Evolutionary conservation across 768 basidiomycete species (phyloP).

Genomic region (Xerocomus spinulosus): DNA sequence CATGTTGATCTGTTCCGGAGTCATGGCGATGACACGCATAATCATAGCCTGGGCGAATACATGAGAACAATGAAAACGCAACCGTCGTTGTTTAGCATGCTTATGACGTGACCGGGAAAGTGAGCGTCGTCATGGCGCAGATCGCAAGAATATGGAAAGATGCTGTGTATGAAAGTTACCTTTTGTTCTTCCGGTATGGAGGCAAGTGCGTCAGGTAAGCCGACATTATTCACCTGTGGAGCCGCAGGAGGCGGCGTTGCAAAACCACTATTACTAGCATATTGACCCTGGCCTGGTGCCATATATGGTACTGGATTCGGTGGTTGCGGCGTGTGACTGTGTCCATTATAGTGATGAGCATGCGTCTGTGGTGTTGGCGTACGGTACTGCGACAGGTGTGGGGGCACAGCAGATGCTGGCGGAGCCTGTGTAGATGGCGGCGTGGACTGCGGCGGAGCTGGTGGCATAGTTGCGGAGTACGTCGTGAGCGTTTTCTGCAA

Average conservation of each 20-base stretch:
- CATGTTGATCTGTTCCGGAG: slow-evolving; percentile 74
- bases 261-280: slow-evolving; percentile 14
- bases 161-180: slow-evolving; percentile 34
- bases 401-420: slow-evolving; percentile 43
- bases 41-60: slow-evolving; percentile 53
- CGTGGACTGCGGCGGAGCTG: slow-evolving; percentile 12
- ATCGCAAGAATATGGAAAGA: slow-evolving; percentile 3
- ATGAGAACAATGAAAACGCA: slow-evolving; percentile 12
- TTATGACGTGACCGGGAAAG: background rate
- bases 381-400: slow-evolving; percentile 35
- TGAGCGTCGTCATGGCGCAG: background rate
- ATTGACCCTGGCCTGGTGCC: slow-evolving; percentile 18
- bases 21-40: slow-evolving; percentile 75
- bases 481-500: slow-evolving; percentile 60
- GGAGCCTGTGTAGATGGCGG: slow-evolving; percentile 24
- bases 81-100: slow-evolving; percentile 1
- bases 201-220: slow-evolving; percentile 50
- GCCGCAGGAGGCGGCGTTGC: slow-evolving; percentile 19
- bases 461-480: slow-evolving; percentile 34
- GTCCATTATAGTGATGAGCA: slow-evolving; percentile 28
- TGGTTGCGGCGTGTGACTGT: slow-evolving; percentile 25
- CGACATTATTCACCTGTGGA: slow-evolving; percentile 18
- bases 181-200: slow-evolving; percentile 67
- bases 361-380: slow-evolving; percentile 35
- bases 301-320: slow-evolving; percentile 17